These are phyloP conservation scores for Pyrenophora seminiperda DNA, from an alignment of 2,329 filamentous ascomycete genomes.

Conservation along the genomic window DNA sequence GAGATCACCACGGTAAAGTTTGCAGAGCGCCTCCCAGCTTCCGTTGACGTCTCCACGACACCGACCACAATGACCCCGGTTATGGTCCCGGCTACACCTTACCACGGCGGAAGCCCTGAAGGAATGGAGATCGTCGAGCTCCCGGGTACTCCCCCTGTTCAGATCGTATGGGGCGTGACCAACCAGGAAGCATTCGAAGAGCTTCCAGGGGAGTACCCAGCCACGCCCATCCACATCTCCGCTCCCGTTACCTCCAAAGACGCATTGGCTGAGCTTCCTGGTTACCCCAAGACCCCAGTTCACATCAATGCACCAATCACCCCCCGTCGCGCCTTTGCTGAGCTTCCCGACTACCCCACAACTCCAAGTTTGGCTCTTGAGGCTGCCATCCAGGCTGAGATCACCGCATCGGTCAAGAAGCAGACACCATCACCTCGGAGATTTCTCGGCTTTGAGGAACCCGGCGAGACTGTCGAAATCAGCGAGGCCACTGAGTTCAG, in stretches of 20 bases:
- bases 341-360: conserved; percentile 30
- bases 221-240: conserved; percentile 17
- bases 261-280: conserved; percentile 27
- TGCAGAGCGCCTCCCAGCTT: background rate
- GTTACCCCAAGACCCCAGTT: conserved; percentile 30
- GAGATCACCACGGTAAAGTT: background rate
- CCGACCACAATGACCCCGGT: conserved; percentile 4
- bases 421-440: conserved; percentile 30
- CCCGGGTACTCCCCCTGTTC: conserved; percentile 10
- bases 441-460: conserved; percentile 16
- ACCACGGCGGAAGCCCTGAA: conserved; percentile 1
- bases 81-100: conserved; percentile 1
- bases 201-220: conserved; percentile 16
- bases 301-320: conserved; percentile 29
- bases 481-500: conserved; percentile 21
- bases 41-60: background rate
- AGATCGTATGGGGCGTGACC: conserved; percentile 17
- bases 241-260: conserved; percentile 11
- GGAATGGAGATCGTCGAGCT: conserved; percentile 4
- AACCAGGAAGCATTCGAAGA: conserved; percentile 25
- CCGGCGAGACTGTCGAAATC: conserved; percentile 19
- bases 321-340: conserved; percentile 27
- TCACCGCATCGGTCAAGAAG: conserved; percentile 34
- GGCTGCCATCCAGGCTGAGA: conserved; percentile 34
- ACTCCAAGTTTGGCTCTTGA: conserved; percentile 33